Evolutionary conservation across 78 protist species (phyloP).

Genomic region (Dictyostelium purpureum): DNA sequence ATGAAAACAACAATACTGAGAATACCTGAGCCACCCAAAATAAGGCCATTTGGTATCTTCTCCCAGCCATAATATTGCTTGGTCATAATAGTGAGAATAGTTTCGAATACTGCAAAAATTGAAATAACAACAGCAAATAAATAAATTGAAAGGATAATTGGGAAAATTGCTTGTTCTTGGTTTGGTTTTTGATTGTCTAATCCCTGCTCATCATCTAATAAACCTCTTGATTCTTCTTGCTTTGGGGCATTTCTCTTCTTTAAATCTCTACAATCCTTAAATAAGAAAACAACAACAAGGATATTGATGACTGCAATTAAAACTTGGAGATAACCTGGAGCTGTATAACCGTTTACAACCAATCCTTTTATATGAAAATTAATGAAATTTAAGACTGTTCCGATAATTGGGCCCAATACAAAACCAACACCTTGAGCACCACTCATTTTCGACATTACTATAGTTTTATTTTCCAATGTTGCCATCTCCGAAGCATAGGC

Average conservation of each 20-base stretch:
- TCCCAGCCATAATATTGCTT: slow-evolving; percentile 10
- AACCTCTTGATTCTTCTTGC: background rate
- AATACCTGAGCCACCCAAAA: background rate
- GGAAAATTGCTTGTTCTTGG: background rate
- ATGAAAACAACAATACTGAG: background rate
- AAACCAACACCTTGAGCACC: slow-evolving; percentile 63
- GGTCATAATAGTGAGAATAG: background rate
- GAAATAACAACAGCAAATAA: slow-evolving; percentile 11
- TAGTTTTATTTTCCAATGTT: slow-evolving; percentile 13
- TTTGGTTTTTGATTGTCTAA: too few relatives aligned
- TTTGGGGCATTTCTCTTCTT: background rate
- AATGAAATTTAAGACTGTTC: background rate
- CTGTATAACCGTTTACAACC: slow-evolving; percentile 11
- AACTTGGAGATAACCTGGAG: slow-evolving; percentile 58
- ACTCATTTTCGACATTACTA: slow-evolving; percentile 15
- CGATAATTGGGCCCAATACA: slow-evolving; percentile 47
- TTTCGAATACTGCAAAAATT: slow-evolving; percentile 25
- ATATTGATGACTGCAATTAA: slow-evolving; percentile 11
- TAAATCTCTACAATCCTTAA: slow-evolving; percentile 16
- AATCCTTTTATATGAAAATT: background rate
- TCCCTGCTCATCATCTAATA: background rate
- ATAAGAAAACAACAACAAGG: background rate
- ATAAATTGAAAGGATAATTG: background rate
- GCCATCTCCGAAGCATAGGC: slow-evolving; percentile 42
- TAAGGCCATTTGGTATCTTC: background rate